Conservation (phyloP, 176 grass and related monocot genomes). For the Poa pratensis region DNA sequence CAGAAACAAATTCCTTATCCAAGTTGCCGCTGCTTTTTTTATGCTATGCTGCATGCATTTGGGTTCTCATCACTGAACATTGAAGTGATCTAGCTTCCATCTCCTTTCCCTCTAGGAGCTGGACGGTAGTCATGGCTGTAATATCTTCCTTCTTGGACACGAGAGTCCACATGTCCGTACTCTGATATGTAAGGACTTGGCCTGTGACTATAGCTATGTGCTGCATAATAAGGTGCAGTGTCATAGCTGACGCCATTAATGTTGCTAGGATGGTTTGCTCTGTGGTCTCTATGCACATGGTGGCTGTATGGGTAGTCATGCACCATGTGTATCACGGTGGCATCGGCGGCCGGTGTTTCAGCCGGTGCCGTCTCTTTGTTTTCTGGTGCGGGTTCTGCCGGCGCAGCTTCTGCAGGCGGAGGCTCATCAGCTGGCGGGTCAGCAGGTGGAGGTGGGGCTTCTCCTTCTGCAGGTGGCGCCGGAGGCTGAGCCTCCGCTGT, state of each 20-base stretch:
- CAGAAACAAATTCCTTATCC: slow-evolving; percentile 24
- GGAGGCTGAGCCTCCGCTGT: slow-evolving; percentile 26
- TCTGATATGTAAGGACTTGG: slow-evolving; percentile 45
- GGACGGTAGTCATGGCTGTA: slow-evolving; percentile 46
- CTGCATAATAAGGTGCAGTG: slow-evolving; percentile 45
- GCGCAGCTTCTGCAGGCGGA: slow-evolving; percentile 24
- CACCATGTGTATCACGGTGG: slow-evolving; percentile 50
- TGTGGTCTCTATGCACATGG: slow-evolving; percentile 37
- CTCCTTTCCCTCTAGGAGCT: slow-evolving; percentile 44
- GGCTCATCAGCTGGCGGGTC: slow-evolving; percentile 36
- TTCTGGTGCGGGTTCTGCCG: slow-evolving; percentile 33
- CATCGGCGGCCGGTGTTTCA: slow-evolving; percentile 7
- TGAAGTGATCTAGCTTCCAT: slow-evolving; percentile 64
- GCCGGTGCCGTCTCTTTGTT: slow-evolving; percentile 35
- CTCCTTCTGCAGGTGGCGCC: slow-evolving; percentile 20
- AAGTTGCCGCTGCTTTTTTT: slow-evolving; percentile 17
- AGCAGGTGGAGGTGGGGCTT: slow-evolving; percentile 31
- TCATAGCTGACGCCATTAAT: slow-evolving; percentile 43
- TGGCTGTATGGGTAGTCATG: slow-evolving; percentile 47
- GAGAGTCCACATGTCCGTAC: slow-evolving; percentile 35
- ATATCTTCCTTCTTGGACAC: slow-evolving; percentile 43
- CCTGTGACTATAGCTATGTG: slow-evolving; percentile 50
- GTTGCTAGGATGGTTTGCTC: slow-evolving; percentile 34
- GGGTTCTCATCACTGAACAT: slow-evolving; percentile 80
- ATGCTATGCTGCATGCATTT: slow-evolving; percentile 72